A percentile compares a stretch with the other conserved stretches of the same genome.
Evolutionary conservation across 306 rosid species (phyloP).

Genomic region (Gynostemma pentaphyllum): DNA sequence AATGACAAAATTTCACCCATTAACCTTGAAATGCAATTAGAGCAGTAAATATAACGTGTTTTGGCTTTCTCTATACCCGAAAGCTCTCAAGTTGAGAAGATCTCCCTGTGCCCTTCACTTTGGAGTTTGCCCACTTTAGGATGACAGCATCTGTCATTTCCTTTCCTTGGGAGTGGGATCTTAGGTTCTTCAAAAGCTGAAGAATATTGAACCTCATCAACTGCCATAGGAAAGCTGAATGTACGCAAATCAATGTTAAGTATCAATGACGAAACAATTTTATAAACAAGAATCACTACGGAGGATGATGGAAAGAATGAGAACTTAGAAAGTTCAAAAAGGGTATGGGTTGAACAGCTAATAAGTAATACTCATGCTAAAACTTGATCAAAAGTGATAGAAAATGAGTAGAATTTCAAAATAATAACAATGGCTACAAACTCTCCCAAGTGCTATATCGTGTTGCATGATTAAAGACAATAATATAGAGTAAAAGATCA

Average conservation of each 20-base stretch:
- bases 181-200: constrained; percentile 71
- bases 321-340: not conserved
- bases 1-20: constrained; percentile 4
- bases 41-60: not conserved
- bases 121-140: constrained; percentile 72
- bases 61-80: constrained; percentile 34
- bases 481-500: not conserved
- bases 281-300: not conserved
- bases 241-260: not conserved
- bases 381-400: too few species aligned
- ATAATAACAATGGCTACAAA: not conserved
- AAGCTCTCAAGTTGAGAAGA: constrained; percentile 69
- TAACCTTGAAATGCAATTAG: not conserved
- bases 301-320: not conserved
- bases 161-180: constrained; percentile 81
- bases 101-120: constrained; percentile 72
- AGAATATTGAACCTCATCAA: constrained; percentile 87
- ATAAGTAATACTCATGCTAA: too few species aligned
- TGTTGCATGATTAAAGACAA: not conserved
- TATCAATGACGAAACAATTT: not conserved
- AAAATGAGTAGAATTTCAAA: not conserved
- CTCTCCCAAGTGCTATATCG: not conserved
- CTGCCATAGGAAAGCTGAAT: constrained; percentile 90
- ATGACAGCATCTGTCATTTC: constrained; percentile 82
- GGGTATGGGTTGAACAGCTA: not conserved